Conservation (phyloP, 768 basidiomycete genomes). For the Lactarius sp. region DNA sequence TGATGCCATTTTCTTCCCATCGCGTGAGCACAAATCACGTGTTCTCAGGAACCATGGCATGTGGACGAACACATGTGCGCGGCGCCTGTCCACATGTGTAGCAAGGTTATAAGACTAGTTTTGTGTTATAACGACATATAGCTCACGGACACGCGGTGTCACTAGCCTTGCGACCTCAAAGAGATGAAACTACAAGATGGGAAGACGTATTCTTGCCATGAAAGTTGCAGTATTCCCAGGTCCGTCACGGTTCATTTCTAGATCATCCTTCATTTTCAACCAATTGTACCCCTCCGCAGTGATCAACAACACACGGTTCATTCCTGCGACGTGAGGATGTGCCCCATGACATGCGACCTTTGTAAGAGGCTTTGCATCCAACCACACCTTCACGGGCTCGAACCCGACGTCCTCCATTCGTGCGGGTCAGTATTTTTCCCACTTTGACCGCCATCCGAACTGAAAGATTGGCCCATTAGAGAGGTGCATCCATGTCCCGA, state of each 20-base stretch:
- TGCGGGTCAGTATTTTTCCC: conserved; percentile 44
- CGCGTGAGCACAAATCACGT: too few species aligned
- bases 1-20: not conserved
- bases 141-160: not conserved
- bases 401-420: conserved; percentile 40
- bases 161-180: conserved; percentile 21
- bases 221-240: conserved; percentile 19
- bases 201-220: conserved; percentile 16
- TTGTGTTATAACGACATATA: not conserved
- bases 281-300: conserved; percentile 30
- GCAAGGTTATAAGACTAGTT: conserved; percentile 36
- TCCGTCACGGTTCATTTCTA: not conserved
- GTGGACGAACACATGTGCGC: conserved; percentile 48
- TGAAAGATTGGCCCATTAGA: conserved; percentile 30
- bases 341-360: conserved; percentile 50
- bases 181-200: conserved; percentile 10
- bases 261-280: too few species aligned
- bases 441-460: not conserved
- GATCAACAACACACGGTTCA: conserved; percentile 43
- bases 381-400: conserved; percentile 49
- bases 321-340: conserved; percentile 47
- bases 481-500: conserved; percentile 47
- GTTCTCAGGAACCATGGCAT: conserved; percentile 44
- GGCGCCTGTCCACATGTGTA: conserved; percentile 50
- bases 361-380: conserved; percentile 52